Evolutionary conservation across 208 protist species (phyloP).

Genomic region (Leishmania tropica): DNA sequence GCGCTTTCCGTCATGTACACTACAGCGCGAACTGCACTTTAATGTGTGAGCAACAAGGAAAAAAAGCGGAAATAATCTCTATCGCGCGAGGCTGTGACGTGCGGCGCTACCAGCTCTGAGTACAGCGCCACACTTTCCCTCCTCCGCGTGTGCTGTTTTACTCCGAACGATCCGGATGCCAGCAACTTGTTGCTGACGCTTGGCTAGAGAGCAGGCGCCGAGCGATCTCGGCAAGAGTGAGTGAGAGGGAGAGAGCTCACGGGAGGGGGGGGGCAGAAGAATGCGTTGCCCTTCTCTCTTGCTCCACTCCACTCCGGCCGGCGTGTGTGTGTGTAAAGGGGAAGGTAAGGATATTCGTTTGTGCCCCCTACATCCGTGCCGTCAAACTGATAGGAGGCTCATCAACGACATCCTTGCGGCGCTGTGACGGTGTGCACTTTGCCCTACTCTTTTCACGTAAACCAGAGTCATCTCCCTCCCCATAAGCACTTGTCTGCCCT

Average conservation of each 20-base stretch:
- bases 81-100: background rate
- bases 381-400: background rate
- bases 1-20: conserved; percentile 5
- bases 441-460: background rate
- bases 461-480: background rate
- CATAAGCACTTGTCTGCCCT: background rate
- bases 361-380: too few relatives aligned
- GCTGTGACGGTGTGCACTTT: background rate
- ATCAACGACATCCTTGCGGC: background rate
- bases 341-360: background rate
- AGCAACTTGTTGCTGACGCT: background rate
- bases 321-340: background rate
- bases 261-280: background rate
- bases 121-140: background rate
- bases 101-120: background rate
- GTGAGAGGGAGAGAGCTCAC: background rate
- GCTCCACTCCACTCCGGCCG: background rate
- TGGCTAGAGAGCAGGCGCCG: background rate
- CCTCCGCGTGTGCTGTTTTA: background rate
- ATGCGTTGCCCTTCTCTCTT: background rate
- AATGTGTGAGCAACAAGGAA: background rate
- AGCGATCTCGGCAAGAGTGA: background rate
- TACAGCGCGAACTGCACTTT: background rate
- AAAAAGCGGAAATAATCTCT: background rate
- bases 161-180: background rate